A percentile compares a stretch with the other conserved stretches of the same genome.
These are phyloP conservation scores for Kluyveromyces siamensis DNA, from an alignment of 805 yeast species.

Conservation along the genomic window DNA sequence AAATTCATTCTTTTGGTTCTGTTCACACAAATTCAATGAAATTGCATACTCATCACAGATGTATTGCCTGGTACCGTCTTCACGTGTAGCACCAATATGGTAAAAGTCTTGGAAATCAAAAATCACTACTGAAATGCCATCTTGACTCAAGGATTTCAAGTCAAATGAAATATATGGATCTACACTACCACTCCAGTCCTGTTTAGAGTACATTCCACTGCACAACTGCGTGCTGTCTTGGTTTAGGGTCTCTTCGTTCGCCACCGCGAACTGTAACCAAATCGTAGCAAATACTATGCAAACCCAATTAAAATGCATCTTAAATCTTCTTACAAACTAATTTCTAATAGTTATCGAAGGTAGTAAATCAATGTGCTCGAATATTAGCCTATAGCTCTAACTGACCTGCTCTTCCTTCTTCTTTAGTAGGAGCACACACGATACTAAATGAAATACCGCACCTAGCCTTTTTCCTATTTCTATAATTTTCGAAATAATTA, in stretches of 20 bases:
- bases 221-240: constrained; percentile 57
- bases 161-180: constrained; percentile 54
- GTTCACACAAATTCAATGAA: constrained; percentile 44
- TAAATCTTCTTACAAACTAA: neutral
- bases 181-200: constrained; percentile 77
- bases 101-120: constrained; percentile 78
- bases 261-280: constrained; percentile 11
- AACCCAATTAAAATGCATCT: neutral
- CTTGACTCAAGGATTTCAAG: constrained; percentile 27
- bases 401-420: neutral
- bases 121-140: constrained; percentile 55
- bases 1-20: constrained; percentile 50
- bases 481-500: too few species aligned
- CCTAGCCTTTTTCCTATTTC: neutral
- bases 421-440: neutral
- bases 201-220: constrained; percentile 80
- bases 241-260: constrained; percentile 40
- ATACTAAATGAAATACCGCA: neutral
- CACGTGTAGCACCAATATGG: constrained; percentile 47
- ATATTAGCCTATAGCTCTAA: neutral
- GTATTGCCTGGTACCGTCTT: constrained; percentile 43
- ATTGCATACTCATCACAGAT: constrained; percentile 70
- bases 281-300: neutral
- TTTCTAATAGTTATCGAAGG: neutral
- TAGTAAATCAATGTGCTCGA: neutral